phyloP scores from a whole-genome alignment of 116 monocot species.

The Trichopus zeylanicus region DNA sequence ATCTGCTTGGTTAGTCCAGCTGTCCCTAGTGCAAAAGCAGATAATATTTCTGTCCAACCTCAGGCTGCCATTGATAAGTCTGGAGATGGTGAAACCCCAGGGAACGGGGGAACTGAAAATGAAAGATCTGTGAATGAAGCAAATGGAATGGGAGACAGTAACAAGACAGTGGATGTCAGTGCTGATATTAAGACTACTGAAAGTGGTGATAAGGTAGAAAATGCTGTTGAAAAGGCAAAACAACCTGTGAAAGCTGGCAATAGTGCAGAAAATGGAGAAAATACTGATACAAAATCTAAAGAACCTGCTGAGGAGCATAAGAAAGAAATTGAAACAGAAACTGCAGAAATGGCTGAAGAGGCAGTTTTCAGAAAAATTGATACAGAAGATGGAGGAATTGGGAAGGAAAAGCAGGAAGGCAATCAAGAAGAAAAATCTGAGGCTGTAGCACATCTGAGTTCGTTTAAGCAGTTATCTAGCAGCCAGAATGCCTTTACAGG shows the following conservation, averaged over 20 bases:
- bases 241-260: conserved; percentile 11
- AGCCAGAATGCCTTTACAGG: conserved; percentile 90
- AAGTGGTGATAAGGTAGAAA: conserved; percentile 11
- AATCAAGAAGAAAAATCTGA: conserved; percentile 19
- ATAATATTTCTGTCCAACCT: conserved; percentile 9
- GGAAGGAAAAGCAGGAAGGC: conserved; percentile 12
- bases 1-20: conserved; percentile 43
- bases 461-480: conserved; percentile 74
- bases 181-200: conserved; percentile 3
- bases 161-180: conserved; percentile 8
- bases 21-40: conserved; percentile 19
- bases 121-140: conserved; percentile 10
- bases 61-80: conserved; percentile 8
- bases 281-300: conserved; percentile 4
- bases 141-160: conserved; percentile 14
- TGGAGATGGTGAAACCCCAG: conserved; percentile 12
- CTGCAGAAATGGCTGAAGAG: not conserved
- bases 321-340: conserved; percentile 9
- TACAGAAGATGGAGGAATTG: not conserved
- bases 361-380: not conserved
- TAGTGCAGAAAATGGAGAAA: conserved; percentile 12
- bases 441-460: conserved; percentile 30
- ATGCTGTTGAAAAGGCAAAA: not conserved
- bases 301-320: not conserved
- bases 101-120: conserved; percentile 16